Conservation (phyloP, 805 yeast genomes). For the Metschnikowia koreensis region DNA sequence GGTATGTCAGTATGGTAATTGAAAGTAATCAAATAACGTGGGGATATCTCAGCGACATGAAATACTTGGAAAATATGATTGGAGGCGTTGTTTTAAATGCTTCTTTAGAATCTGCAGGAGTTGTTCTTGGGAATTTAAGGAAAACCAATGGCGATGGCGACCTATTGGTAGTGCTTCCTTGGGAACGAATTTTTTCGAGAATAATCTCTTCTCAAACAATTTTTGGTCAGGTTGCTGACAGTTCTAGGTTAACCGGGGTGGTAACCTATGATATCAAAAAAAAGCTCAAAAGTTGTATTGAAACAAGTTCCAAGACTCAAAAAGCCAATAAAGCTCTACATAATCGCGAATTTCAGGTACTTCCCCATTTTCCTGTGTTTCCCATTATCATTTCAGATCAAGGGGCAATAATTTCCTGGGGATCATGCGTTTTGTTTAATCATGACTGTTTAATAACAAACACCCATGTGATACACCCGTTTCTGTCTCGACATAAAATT, state of each 20-base stretch:
- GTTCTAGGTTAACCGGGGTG: too few species aligned
- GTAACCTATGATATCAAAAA: too few species aligned
- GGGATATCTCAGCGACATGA: constrained; percentile 38
- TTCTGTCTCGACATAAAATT: constrained; percentile 1
- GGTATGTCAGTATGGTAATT: constrained; percentile 22
- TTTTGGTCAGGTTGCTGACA: background rate
- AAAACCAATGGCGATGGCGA: constrained; percentile 48
- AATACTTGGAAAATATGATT: constrained; percentile 45
- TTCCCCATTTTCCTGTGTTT: background rate
- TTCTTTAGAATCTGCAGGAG: constrained; percentile 8
- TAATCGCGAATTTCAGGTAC: background rate
- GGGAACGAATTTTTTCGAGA: constrained; percentile 17
- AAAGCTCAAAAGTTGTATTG: background rate
- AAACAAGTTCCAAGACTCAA: background rate
- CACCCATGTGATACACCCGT: constrained; percentile 37
- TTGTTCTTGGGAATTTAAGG: constrained; percentile 30
- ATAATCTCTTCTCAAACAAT: background rate
- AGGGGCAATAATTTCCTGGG: constrained; percentile 34
- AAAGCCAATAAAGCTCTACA: background rate
- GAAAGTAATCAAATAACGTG: constrained; percentile 12
- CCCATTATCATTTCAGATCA: background rate
- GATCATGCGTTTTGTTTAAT: constrained; percentile 40
- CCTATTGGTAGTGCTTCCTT: constrained; percentile 30
- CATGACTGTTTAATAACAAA: constrained; percentile 37
- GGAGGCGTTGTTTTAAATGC: constrained; percentile 34